phyloP scores from a whole-genome alignment of 2,329 filamentous ascomycete genomes.

The Chalaropsis ovoidea region DNA sequence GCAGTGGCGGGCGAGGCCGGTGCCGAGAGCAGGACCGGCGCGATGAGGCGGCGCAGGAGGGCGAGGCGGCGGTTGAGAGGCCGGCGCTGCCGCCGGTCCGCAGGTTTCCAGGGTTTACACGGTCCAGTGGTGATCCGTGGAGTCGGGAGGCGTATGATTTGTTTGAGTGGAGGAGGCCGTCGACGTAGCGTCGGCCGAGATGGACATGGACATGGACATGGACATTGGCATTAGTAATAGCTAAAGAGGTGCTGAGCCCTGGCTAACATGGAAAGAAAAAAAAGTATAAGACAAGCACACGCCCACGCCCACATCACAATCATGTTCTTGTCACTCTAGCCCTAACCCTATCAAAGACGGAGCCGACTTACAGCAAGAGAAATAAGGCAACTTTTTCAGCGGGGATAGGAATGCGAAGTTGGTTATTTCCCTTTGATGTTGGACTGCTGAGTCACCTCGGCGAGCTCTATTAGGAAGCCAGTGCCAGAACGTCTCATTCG shows the following conservation, averaged over 20 bases:
- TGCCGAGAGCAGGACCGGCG: background rate
- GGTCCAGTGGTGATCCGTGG: slow-evolving; percentile 30
- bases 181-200: too few species aligned
- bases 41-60: background rate
- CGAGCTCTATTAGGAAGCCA: slow-evolving; percentile 21
- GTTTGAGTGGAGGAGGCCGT: slow-evolving; percentile 28
- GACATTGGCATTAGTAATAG: too few species aligned
- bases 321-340: too few species aligned
- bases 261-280: too few species aligned
- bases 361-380: background rate
- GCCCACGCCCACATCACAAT: too few species aligned
- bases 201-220: too few species aligned
- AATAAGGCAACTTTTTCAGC: background rate
- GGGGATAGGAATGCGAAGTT: background rate
- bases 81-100: slow-evolving; percentile 8
- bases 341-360: background rate
- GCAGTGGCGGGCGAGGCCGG: background rate
- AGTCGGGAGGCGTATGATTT: slow-evolving; percentile 33
- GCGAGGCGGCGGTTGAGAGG: background rate
- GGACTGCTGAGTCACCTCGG: slow-evolving; percentile 21
- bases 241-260: too few species aligned
- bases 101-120: slow-evolving; percentile 23
- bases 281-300: too few species aligned
- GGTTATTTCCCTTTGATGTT: background rate
- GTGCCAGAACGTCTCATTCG: background rate